Conservation (phyloP, 345 rosid genomes). For the Salix caprea region DNA sequence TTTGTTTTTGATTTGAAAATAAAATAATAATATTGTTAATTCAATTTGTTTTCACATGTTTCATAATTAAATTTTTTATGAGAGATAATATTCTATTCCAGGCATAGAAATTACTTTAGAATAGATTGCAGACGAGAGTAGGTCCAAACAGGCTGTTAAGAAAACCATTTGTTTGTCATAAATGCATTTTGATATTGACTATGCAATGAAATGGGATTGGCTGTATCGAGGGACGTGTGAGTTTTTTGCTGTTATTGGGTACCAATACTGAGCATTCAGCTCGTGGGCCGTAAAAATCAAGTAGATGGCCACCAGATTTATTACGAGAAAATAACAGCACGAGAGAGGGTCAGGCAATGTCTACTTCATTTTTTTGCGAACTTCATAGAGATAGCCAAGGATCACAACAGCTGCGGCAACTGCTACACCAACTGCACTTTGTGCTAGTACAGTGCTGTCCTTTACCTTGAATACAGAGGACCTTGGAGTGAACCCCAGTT, state of each 20-base stretch:
- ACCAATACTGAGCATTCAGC: conserved; percentile 2
- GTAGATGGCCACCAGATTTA: neutral
- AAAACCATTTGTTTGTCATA: neutral
- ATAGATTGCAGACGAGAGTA: too few relatives aligned
- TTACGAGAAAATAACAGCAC: neutral
- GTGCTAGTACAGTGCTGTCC: conserved; percentile 60
- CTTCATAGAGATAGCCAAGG: conserved; percentile 73
- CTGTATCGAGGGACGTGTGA: neutral
- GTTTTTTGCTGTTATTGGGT: neutral
- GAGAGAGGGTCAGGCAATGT: neutral
- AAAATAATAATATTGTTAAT: too few relatives aligned
- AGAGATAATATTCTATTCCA: too few relatives aligned
- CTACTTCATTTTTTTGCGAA: conserved; percentile 62
- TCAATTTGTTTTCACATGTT: too few relatives aligned
- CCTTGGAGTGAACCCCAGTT: conserved; percentile 60
- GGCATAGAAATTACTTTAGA: too few relatives aligned
- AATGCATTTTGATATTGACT: neutral
- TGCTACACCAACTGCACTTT: conserved; percentile 74
- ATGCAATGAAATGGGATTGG: neutral
- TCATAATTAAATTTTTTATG: too few relatives aligned
- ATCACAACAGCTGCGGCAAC: conserved; percentile 82
- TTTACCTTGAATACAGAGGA: conserved; percentile 40
- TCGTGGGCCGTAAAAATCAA: neutral
- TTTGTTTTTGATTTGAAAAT: too few relatives aligned
- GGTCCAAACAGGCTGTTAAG: neutral